Percentiles rank a stretch among this genome's conserved stretches.
Evolutionary conservation across 768 basidiomycete species (phyloP).

Genomic region (Tulasnella sp.): DNA sequence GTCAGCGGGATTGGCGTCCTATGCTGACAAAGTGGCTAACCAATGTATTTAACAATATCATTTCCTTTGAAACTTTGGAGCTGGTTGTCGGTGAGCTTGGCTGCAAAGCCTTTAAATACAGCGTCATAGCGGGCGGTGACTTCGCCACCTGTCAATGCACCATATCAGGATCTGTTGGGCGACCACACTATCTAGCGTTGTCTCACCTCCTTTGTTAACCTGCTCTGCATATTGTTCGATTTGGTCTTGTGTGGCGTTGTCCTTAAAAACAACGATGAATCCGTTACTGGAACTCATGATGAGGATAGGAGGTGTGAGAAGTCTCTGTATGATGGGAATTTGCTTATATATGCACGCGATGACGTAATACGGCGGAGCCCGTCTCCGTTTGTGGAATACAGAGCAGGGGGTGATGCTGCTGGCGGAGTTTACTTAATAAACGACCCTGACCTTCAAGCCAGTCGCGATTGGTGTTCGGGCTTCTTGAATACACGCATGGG

Average conservation of each 20-base stretch:
- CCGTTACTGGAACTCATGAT: neutral
- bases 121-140: neutral
- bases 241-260: constrained; percentile 8
- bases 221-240: constrained; percentile 4
- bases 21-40: neutral
- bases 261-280: constrained; percentile 20
- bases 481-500: too few relatives aligned
- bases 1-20: neutral
- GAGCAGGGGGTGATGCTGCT: too few relatives aligned
- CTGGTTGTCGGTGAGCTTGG: neutral
- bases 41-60: constrained; percentile 4
- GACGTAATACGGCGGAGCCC: neutral
- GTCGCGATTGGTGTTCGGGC: too few relatives aligned
- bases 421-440: too few relatives aligned
- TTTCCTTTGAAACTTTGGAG: constrained; percentile 4
- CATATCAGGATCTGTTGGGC: neutral
- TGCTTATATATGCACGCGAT: neutral
- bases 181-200: neutral
- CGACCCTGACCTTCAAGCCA: too few relatives aligned
- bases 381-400: too few relatives aligned
- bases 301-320: neutral
- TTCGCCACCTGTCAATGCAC: neutral
- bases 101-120: neutral
- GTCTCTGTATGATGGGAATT: neutral
- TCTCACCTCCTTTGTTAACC: neutral